Percentiles rank a stretch among this genome's conserved stretches.
Conservation (phyloP, 768 basidiomycete species). For the Lentinus brumalis region DNA sequence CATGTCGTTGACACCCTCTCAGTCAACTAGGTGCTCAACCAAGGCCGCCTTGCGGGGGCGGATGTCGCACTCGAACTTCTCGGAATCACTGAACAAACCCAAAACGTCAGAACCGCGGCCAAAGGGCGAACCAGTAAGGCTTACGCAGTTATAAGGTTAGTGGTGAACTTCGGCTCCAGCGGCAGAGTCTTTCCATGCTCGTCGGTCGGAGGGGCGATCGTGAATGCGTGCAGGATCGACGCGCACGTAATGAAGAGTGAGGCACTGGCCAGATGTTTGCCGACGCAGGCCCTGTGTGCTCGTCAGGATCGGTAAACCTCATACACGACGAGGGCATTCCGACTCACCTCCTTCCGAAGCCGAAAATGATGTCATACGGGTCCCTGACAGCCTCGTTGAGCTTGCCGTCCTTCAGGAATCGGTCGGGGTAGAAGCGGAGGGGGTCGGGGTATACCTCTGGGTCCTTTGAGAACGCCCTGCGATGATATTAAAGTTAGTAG, state of each 20-base stretch:
- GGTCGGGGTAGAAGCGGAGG: slow-evolving; percentile 6
- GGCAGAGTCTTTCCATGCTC: background rate
- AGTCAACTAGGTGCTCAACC: background rate
- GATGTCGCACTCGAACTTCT: slow-evolving; percentile 8
- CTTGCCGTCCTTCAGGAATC: background rate
- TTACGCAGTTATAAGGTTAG: background rate
- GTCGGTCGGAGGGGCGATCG: background rate
- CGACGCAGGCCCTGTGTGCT: background rate
- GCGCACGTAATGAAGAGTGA: background rate
- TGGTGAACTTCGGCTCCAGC: background rate
- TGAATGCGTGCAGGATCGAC: background rate
- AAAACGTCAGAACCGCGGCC: too few species aligned
- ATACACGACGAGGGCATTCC: too few species aligned
- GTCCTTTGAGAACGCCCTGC: slow-evolving; percentile 6
- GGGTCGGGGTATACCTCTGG: slow-evolving; percentile 4
- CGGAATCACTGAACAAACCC: background rate
- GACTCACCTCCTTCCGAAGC: background rate
- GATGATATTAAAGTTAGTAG: background rate
- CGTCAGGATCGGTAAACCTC: background rate
- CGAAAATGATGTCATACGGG: background rate
- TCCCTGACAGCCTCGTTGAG: background rate
- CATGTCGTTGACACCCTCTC: background rate
- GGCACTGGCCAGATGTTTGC: background rate
- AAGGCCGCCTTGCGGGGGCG: slow-evolving; percentile 3
- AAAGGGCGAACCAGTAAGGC: background rate